Base-by-base conservation (phyloP, 176 grass and related monocot species). In the Aegilops speltoides region DNA sequence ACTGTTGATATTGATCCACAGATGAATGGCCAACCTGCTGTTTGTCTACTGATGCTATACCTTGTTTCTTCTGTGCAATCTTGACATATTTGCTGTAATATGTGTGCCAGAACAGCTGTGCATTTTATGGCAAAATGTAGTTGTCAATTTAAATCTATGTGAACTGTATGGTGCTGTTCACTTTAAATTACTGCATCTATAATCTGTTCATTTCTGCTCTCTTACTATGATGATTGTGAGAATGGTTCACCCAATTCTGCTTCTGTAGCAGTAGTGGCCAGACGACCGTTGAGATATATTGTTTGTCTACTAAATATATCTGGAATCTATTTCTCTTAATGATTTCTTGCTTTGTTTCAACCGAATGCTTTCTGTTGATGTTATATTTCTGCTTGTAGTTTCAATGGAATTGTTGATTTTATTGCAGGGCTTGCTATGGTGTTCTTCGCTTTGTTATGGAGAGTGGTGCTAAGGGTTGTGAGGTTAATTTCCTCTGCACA, bases 401-500 rank as follows among this genome's bases (percentile, higher is more conserved):
- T 19, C 6, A 54, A 19, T 16, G 48, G 14, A 54, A 54, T 54
- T 54, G 50, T 54, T 90, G 6, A 70, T 24, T 50, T 16, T 4
- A 26, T 84, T n/a, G 1, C 84, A 97, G 95, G 88, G 95, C 95
- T 68, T 97, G 92, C 92, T 97, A 97, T 91, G 95, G 95, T 89
- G 95, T 97, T 76, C 92, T 97, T 19, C 95, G 92, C 22, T 97
- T 97, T 79, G 95, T 97, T 78, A 94, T 97, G 95, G 95, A 97
- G 90, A 97, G 95, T 79, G 92, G 92, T 85, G 95, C 95, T 28
- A 97, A 97, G 89, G 95, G 95, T 81, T 97, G 95, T 22, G 95
- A 94, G 90, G 94, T 94, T 2, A 66, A 41, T 75, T n/a, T 0
- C 65, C 3, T 76, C 10, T 79, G 6, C 43, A 2, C 0, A 6